phyloP scores from a whole-genome alignment of 371 early-diverging fungal genomes.

The Nematocida parisii region DNA sequence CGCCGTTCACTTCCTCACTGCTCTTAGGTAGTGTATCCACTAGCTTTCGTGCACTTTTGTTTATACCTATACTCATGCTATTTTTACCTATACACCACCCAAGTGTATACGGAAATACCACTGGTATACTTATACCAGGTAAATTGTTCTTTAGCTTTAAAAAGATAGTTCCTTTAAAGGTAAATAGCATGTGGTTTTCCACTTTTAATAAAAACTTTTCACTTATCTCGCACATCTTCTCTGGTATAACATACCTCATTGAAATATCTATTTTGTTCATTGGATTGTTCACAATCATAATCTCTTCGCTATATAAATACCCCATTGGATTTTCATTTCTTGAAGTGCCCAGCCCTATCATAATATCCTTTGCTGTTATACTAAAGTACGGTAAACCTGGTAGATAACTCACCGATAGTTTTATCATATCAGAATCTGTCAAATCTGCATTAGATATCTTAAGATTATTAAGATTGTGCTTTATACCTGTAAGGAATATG shows the following conservation, averaged over 20 bases:
- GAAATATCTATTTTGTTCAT: neutral
- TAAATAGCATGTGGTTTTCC: constrained; percentile 39
- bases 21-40: constrained; percentile 18
- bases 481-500: constrained; percentile 34
- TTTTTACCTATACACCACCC: constrained; percentile 32
- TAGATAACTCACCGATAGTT: constrained; percentile 4
- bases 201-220: constrained; percentile 21
- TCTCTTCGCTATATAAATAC: neutral
- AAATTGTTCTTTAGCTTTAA: constrained; percentile 1
- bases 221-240: neutral
- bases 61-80: neutral
- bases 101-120: constrained; percentile 34
- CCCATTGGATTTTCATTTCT: constrained; percentile 50
- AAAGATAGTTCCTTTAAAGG: constrained; percentile 20
- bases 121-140: constrained; percentile 10
- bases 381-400: constrained; percentile 6
- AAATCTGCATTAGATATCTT: constrained; percentile 4
- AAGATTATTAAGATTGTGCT: constrained; percentile 19
- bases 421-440: neutral
- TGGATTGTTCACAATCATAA: neutral
- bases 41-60: constrained; percentile 5
- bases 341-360: constrained; percentile 34
- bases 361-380: constrained; percentile 2
- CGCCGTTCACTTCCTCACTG: neutral
- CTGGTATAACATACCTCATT: neutral